These are phyloP conservation scores for Triticum monococcum DNA, from an alignment of 176 grass and related monocot genomes.

Conservation along the genomic window DNA sequence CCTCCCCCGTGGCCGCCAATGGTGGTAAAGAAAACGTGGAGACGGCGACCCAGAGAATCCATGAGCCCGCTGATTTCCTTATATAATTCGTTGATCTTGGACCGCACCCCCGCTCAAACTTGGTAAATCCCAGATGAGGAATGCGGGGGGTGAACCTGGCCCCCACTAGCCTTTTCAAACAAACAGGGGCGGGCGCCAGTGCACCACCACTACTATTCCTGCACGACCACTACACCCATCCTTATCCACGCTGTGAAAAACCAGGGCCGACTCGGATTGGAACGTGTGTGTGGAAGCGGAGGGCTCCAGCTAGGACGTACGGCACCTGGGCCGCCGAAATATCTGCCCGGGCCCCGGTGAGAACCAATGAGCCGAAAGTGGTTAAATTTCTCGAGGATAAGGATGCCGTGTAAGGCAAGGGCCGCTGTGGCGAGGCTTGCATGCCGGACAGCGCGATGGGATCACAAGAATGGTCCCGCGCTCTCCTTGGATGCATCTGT, in stretches of 20 bases:
- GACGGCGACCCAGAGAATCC: background rate
- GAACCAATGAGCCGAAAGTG: background rate
- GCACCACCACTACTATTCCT: too few species aligned
- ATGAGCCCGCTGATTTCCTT: background rate
- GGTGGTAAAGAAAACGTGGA: background rate
- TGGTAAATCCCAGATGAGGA: background rate
- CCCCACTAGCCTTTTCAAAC: background rate
- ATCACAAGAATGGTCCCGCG: too few species aligned
- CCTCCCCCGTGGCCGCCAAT: background rate
- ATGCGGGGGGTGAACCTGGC: background rate
- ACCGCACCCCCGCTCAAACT: background rate
- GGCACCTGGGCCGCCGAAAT: background rate
- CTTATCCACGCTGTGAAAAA: background rate
- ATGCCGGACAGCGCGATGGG: background rate
- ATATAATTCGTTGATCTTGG: background rate
- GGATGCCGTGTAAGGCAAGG: background rate
- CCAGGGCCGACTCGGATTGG: background rate
- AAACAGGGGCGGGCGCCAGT: background rate
- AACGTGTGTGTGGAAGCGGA: background rate
- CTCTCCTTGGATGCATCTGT: background rate
- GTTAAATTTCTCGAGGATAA: background rate
- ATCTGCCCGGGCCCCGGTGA: background rate
- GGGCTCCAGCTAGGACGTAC: slow-evolving; percentile 3
- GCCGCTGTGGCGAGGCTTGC: background rate
- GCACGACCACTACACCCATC: background rate